These are phyloP conservation scores for Lycium barbarum DNA, from an alignment of 257 asterid species.

Conservation along the genomic window DNA sequence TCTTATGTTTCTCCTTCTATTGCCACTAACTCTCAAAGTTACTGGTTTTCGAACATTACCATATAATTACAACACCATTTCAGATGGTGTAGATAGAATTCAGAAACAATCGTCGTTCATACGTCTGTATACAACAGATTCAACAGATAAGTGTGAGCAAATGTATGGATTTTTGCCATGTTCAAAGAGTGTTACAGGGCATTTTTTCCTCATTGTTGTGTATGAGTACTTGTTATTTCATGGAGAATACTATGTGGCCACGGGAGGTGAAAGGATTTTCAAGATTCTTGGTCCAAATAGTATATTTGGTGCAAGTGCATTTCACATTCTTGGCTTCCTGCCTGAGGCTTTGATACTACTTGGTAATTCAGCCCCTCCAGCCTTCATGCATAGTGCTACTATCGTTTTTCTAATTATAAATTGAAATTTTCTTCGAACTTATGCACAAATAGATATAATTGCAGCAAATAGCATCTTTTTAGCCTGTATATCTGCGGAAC, in stretches of 20 bases:
- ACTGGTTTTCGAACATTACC: conserved; percentile 4
- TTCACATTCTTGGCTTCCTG: conserved; percentile 59
- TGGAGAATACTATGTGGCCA: conserved; percentile 51
- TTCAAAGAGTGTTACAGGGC: conserved; percentile 45
- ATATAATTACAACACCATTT: background rate
- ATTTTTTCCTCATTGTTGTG: conserved; percentile 52
- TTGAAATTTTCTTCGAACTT: background rate
- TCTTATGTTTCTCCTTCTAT: conserved; percentile 24
- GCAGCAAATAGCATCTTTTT: background rate
- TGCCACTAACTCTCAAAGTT: background rate
- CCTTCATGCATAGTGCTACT: background rate
- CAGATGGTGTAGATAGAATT: conserved; percentile 27
- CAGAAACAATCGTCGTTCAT: conserved; percentile 24
- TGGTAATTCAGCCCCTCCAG: conserved; percentile 32
- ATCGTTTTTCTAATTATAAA: background rate
- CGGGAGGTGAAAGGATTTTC: conserved; percentile 57
- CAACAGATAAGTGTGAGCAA: conserved; percentile 47
- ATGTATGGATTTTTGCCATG: conserved; percentile 61
- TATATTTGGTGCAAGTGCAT: conserved; percentile 62
- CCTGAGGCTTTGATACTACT: conserved; percentile 60
- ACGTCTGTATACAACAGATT: conserved; percentile 27
- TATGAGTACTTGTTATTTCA: conserved; percentile 54
- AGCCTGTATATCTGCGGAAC: background rate
- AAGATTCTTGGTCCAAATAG: conserved; percentile 61
- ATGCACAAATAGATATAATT: background rate